Conservation (phyloP, 177 flowering plant species). For the Vitis hybrid region DNA sequence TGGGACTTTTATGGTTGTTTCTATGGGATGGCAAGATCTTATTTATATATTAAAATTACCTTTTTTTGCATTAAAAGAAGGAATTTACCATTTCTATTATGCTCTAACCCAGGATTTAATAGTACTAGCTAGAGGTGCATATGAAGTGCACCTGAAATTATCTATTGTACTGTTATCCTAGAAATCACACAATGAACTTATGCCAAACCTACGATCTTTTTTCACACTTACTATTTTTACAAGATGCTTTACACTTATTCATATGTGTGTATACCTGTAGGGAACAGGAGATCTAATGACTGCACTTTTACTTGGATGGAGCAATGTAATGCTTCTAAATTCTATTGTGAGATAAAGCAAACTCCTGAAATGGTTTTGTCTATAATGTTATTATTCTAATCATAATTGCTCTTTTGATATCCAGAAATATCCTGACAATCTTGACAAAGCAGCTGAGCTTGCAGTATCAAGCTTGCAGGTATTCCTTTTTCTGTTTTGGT, state of each 20-base stretch:
- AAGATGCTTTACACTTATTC: background rate
- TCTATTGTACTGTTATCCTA: no score
- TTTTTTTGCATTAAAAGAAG: no score
- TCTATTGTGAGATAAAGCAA: background rate
- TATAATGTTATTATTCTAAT: background rate
- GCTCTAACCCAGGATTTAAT: no score
- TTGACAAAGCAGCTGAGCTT: slow-evolving; percentile 91
- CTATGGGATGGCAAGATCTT: no score
- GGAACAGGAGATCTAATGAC: slow-evolving; percentile 98
- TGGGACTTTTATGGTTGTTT: no score
- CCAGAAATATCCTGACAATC: slow-evolving; percentile 85
- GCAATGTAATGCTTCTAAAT: slow-evolving; percentile 62
- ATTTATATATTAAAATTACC: no score
- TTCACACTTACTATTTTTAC: background rate
- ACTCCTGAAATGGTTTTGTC: background rate
- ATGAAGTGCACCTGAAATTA: no score
- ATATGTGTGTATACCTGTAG: slow-evolving; percentile 40
- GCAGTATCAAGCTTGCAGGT: slow-evolving; percentile 99
- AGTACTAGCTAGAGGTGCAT: no score
- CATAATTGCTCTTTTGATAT: slow-evolving; percentile 15
- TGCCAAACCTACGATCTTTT: no score
- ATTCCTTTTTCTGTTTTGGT: slow-evolving; percentile 12
- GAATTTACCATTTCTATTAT: no score
- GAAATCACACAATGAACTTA: no score
- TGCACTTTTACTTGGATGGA: slow-evolving; percentile 98